Evolutionary conservation across 371 early-diverging fungal species (phyloP).

Genomic region (Zopfochytrium polystomum): DNA sequence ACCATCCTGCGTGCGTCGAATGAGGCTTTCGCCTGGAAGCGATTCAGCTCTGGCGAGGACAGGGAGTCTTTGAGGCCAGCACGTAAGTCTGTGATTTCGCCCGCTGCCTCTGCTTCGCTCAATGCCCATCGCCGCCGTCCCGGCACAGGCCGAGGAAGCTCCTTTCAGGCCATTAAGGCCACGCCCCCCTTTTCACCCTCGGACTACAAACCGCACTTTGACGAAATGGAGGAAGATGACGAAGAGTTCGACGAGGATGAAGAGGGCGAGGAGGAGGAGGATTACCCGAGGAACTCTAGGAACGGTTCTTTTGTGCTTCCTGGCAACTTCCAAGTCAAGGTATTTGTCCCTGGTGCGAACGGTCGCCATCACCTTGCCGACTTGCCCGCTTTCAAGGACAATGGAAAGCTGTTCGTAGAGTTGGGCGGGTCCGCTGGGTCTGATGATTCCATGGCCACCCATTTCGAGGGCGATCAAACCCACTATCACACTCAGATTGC

Average conservation of each 20-base stretch:
- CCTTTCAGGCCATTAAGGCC: neutral
- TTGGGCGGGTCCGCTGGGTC: neutral
- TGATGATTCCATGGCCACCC: neutral
- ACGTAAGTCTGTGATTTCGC: neutral
- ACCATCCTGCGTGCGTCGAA: slow-evolving; percentile 15
- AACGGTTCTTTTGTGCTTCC: neutral
- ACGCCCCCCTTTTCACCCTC: slow-evolving; percentile 6
- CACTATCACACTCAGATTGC: slow-evolving; percentile 1
- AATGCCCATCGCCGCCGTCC: neutral
- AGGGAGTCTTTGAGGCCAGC: neutral
- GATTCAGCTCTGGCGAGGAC: neutral
- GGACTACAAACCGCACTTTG: neutral
- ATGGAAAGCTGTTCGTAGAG: neutral
- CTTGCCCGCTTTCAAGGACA: slow-evolving; percentile 8
- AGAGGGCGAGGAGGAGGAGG: slow-evolving; percentile 22
- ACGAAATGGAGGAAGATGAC: slow-evolving; percentile 5
- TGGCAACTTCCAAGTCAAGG: neutral
- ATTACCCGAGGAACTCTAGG: slow-evolving; percentile 4
- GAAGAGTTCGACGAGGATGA: slow-evolving; percentile 24
- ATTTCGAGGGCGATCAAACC: neutral
- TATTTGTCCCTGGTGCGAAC: neutral
- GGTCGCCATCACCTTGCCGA: slow-evolving; percentile 5
- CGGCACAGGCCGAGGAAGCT: neutral
- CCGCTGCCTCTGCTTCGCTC: neutral
- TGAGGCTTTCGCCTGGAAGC: neutral